Percentiles rank a stretch among this genome's conserved stretches.
phyloP scores from a whole-genome alignment of 2,329 filamentous ascomycete genomes.

The Apiospora pterosperma region DNA sequence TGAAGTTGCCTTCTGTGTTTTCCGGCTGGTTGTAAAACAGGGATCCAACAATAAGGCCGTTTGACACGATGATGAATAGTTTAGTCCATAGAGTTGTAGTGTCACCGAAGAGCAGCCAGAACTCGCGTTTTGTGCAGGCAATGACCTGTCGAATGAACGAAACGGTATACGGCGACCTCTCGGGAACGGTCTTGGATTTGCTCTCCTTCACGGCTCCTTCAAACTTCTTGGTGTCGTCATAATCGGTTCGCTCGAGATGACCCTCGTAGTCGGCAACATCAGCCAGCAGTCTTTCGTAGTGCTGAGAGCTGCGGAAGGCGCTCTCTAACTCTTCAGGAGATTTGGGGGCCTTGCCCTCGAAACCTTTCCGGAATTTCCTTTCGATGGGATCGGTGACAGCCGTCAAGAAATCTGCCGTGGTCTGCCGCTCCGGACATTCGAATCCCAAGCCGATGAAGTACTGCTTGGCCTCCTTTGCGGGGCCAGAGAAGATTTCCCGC shows the following conservation, averaged over 20 bases:
- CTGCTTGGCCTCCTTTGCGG: conserved; percentile 54
- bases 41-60: conserved; percentile 71
- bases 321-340: conserved; percentile 64
- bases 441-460: conserved; percentile 70
- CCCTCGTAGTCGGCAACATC: conserved; percentile 54
- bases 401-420: conserved; percentile 76
- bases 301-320: conserved; percentile 61
- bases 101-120: conserved; percentile 76
- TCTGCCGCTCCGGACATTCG: conserved; percentile 53
- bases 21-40: conserved; percentile 68
- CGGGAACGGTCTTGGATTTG: conserved; percentile 64
- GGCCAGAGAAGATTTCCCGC: conserved; percentile 59
- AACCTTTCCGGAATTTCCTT: conserved; percentile 63
- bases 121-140: conserved; percentile 67
- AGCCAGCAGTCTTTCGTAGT: conserved; percentile 56
- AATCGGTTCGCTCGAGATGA: conserved; percentile 48
- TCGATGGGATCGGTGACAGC: conserved; percentile 72
- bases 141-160: conserved; percentile 69
- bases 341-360: conserved; percentile 64
- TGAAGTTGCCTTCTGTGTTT: conserved; percentile 62
- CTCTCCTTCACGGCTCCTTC: conserved; percentile 61
- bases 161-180: conserved; percentile 74
- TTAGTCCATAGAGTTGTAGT: conserved; percentile 74
- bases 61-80: conserved; percentile 72
- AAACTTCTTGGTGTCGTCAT: conserved; percentile 61